phyloP scores from a whole-genome alignment of 2,329 filamentous ascomycete genomes.

The Ceratocystis alfenasii region DNA sequence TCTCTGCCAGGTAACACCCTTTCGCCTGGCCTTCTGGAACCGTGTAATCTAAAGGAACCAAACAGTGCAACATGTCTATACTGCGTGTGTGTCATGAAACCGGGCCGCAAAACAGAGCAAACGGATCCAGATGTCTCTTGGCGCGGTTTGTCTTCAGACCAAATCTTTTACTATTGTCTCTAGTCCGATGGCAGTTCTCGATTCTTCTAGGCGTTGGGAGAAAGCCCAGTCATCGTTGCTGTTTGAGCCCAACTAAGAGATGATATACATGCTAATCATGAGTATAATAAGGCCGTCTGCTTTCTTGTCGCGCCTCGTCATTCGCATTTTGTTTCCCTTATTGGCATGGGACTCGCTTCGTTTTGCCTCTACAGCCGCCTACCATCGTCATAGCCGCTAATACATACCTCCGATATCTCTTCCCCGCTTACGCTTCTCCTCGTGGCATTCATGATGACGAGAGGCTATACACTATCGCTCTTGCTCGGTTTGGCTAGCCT shows the following conservation, averaged over 20 bases:
- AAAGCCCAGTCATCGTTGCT: background rate
- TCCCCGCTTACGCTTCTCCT: background rate
- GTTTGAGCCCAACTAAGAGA: background rate
- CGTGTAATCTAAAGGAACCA: background rate
- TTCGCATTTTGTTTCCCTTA: background rate
- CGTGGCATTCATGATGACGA: background rate
- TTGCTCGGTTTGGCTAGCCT: background rate
- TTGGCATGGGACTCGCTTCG: background rate
- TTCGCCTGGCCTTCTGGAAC: conserved; percentile 1
- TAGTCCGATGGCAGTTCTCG: background rate
- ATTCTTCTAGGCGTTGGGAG: background rate
- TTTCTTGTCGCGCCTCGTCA: background rate
- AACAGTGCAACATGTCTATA: background rate
- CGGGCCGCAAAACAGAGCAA: background rate
- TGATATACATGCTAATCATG: background rate
- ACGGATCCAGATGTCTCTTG: background rate
- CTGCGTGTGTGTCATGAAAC: background rate
- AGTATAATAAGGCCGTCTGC: background rate
- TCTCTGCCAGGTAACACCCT: background rate
- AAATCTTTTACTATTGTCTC: background rate
- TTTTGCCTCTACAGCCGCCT: background rate
- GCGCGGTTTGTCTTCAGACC: background rate
- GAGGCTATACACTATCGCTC: background rate
- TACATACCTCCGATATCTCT: background rate
- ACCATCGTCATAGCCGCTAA: background rate